A percentile compares a stretch with the other conserved stretches of the same genome.
These are phyloP conservation scores for Lodderomyces elongisporus DNA, from an alignment of 1,139 yeast genomes.

Conservation along the genomic window DNA sequence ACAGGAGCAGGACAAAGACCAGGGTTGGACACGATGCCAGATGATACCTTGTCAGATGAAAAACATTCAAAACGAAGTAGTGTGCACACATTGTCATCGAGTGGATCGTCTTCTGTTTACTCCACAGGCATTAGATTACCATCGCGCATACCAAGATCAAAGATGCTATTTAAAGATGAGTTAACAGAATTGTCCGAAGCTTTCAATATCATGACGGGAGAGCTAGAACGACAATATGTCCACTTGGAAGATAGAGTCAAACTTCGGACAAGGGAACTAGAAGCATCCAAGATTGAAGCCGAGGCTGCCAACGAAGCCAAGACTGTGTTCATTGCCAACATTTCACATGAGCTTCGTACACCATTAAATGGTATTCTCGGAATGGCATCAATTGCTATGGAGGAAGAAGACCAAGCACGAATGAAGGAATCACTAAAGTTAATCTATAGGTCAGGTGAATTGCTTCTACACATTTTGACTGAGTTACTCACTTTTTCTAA, in stretches of 20 bases:
- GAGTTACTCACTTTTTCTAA: conserved; percentile 86
- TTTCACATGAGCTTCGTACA: conserved; percentile 91
- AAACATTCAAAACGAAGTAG: conserved; percentile 12
- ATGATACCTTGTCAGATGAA: conserved; percentile 4
- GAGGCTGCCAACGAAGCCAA: conserved; percentile 94
- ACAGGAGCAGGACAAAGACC: too few species aligned
- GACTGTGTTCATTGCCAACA: conserved; percentile 90
- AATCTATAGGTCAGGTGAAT: conserved; percentile 83
- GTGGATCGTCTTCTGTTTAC: conserved; percentile 27
- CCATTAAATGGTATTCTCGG: conserved; percentile 95
- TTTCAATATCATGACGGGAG: conserved; percentile 87
- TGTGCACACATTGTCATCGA: conserved; percentile 20
- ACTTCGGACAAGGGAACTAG: conserved; percentile 80
- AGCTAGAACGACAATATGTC: conserved; percentile 74
- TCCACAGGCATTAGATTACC: conserved; percentile 43
- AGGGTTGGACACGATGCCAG: too few species aligned
- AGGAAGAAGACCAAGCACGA: conserved; percentile 63
- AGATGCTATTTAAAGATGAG: conserved; percentile 72
- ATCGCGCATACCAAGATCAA: conserved; percentile 50
- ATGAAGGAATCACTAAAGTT: conserved; percentile 65
- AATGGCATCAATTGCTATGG: conserved; percentile 91
- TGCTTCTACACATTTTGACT: conserved; percentile 78
- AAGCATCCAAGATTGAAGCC: conserved; percentile 83
- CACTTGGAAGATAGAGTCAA: conserved; percentile 87
- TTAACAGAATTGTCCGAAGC: conserved; percentile 83